These are phyloP conservation scores for Aspergillus candidus DNA, from an alignment of 2,329 filamentous ascomycete genomes.

Conservation along the genomic window DNA sequence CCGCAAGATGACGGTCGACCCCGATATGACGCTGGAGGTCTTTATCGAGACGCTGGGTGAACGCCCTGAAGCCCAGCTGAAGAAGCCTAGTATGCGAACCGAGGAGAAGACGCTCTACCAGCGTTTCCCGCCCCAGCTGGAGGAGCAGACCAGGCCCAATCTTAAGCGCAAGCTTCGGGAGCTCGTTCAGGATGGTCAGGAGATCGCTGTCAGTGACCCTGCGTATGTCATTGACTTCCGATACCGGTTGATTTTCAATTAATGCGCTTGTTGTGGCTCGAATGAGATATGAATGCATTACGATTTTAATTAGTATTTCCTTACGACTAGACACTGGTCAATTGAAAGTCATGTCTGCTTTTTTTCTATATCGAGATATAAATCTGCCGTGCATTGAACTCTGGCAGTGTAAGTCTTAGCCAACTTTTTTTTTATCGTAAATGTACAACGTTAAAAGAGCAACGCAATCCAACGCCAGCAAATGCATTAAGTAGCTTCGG, in stretches of 20 bases:
- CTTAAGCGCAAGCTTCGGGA: slow-evolving; percentile 70
- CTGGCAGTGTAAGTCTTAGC: slow-evolving; percentile 25
- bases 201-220: slow-evolving; percentile 89
- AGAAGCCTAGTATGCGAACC: slow-evolving; percentile 79
- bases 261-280: slow-evolving; percentile 11
- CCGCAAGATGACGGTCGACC: slow-evolving; percentile 66
- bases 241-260: slow-evolving; percentile 49
- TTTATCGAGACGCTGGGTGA: slow-evolving; percentile 79
- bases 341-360: slow-evolving; percentile 21
- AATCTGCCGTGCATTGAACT: slow-evolving; percentile 26
- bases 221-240: slow-evolving; percentile 70
- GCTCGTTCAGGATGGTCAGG: slow-evolving; percentile 72
- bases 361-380: slow-evolving; percentile 21
- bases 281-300: slow-evolving; percentile 10
- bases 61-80: slow-evolving; percentile 83
- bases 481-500: slow-evolving; percentile 30
- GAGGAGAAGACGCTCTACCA: slow-evolving; percentile 86
- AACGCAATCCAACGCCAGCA: slow-evolving; percentile 32
- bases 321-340: slow-evolving; percentile 11
- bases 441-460: slow-evolving; percentile 29
- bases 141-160: slow-evolving; percentile 79
- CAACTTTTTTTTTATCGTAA: slow-evolving; percentile 27
- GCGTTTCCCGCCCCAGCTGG: slow-evolving; percentile 72
- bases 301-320: slow-evolving; percentile 8
- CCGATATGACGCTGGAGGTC: slow-evolving; percentile 67